phyloP scores from a whole-genome alignment of 2,329 filamentous ascomycete genomes.

The Colletotrichum sp. region DNA sequence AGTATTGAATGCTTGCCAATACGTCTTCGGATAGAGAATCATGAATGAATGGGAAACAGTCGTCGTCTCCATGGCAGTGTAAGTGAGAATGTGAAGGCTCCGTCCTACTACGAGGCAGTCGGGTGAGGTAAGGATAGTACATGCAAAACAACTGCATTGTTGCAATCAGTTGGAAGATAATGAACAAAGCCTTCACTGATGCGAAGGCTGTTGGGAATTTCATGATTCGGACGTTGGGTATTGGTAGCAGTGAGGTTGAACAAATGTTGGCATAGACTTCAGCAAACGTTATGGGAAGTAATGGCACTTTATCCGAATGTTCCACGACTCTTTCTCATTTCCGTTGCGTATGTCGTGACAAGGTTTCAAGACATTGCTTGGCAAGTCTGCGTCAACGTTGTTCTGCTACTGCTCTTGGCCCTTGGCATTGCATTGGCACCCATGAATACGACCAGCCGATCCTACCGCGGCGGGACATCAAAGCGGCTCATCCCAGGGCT shows the following conservation, averaged over 20 bases:
- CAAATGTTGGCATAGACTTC: neutral
- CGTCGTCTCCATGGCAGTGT: neutral
- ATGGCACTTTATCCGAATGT: neutral
- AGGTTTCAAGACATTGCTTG: neutral
- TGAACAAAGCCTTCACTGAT: neutral
- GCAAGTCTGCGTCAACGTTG: neutral
- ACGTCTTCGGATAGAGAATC: neutral
- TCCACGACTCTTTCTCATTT: neutral
- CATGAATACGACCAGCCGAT: neutral
- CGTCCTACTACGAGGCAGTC: neutral
- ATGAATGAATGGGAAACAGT: neutral
- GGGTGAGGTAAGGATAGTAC: neutral
- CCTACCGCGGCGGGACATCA: rapidly evolving
- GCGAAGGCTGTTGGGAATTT: neutral
- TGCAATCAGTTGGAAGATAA: neutral
- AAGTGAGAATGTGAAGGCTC: neutral
- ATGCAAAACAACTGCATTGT: neutral
- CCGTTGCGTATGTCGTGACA: neutral
- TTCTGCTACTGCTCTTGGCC: neutral
- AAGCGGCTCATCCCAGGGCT: neutral
- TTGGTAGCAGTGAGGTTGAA: neutral
- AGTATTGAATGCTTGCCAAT: neutral
- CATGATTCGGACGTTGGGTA: neutral
- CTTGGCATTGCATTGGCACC: neutral
- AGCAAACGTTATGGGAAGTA: neutral